Base-by-base conservation (phyloP, 345 rosid species). In the Gossypium mustelinum region DNA sequence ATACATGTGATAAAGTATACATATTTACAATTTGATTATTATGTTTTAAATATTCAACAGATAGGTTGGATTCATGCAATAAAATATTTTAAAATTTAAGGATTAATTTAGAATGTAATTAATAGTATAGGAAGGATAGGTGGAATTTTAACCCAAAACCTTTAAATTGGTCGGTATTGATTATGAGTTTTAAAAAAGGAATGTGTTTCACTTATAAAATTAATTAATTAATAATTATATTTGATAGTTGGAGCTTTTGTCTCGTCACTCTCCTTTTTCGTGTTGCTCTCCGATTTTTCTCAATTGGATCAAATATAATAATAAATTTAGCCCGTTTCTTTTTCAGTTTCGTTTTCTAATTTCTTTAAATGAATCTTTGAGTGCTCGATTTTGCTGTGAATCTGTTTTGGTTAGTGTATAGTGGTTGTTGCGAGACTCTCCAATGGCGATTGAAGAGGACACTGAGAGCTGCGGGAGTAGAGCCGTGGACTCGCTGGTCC, bases 381-480 rank as follows among this genome's bases (percentile, higher is more conserved):
- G 44, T 61, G 44, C 44, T 61, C 18, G 41, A 13, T 61, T 61
- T 61, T 29, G 29, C n/a, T 61, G 66, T 61, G 44, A 61, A 61
- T 29, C 43, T 61, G 66, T 61, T 61, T 61, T 61, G 43, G 44
- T 61, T 14, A 61, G 66, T 61, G 66, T 9, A 2, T 34, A 61
- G 43, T 61, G 18, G 11, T 61, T 61, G 66, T 29, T 70, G 44
- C 41, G 25, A 51, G 22, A 9, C 59, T 51, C 52, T 13, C 66
- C 51, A 76, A 95, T 95, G 99, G 91, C 92, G 82, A 88, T 89
- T 73, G 98, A 93, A 6, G 98, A 93, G 75, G 93, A 92, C 69
- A 75, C 84, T 11, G 98, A 93, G 90, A 95, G 98, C 68, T 90
- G 97, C 57, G 97, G 94, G 25, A 95, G 98, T 81, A 81, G 96